Percentiles rank a stretch among this genome's conserved stretches.
Conservation (phyloP, 192 early-diverging fungal genomes). For the Gryganskiella cystojenkinii region DNA sequence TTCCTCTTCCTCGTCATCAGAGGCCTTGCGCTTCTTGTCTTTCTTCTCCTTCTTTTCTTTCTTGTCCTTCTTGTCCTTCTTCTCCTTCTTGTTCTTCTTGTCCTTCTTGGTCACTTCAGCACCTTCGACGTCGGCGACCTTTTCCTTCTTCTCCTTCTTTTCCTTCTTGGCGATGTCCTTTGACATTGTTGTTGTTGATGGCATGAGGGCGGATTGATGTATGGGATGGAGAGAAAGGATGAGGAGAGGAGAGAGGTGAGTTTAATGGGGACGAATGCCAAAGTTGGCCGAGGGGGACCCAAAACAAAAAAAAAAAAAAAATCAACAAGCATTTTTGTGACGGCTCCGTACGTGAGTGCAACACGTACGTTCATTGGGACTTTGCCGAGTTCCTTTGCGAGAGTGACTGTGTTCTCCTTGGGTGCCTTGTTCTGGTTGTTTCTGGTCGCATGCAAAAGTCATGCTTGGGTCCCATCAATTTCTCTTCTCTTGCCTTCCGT, state of each 20-base stretch:
- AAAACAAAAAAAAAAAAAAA: conserved; percentile 9
- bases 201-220: conserved; percentile 15
- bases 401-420: neutral
- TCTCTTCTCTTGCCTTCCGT: conserved; percentile 4
- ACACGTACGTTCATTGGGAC: too few relatives aligned
- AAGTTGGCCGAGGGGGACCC: neutral
- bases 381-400: too few relatives aligned
- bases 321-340: neutral
- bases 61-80: neutral
- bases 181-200: neutral
- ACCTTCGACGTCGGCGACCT: conserved; percentile 11
- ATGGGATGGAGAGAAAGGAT: neutral
- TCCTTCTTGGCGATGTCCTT: conserved; percentile 11
- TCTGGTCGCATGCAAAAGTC: too few relatives aligned
- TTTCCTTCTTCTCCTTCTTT: conserved; percentile 23
- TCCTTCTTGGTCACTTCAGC: conserved; percentile 26
- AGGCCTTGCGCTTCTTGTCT: conserved; percentile 40
- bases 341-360: neutral
- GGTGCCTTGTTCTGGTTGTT: too few relatives aligned
- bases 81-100: conserved; percentile 42
- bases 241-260: neutral
- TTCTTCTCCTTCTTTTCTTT: neutral
- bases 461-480: neutral
- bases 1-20: conserved; percentile 24
- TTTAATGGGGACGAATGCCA: too few relatives aligned